Evolutionary conservation across 1,284 basidiomycete species (phyloP), one percentile per base, ranked within the genome.

Genomic region (Agaricales sp.): DNA sequence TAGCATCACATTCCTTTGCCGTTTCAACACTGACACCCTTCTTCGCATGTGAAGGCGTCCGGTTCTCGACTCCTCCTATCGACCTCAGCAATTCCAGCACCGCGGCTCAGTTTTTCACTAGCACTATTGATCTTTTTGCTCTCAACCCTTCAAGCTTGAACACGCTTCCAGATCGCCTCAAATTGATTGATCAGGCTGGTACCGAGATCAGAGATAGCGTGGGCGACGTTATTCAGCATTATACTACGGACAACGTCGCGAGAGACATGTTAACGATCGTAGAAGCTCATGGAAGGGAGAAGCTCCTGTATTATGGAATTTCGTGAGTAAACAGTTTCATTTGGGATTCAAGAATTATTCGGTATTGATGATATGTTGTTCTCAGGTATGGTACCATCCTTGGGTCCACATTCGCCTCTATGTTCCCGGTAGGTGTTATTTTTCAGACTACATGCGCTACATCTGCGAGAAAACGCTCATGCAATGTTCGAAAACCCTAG

Each of bases 251-350:
- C 12, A 51, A 52, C 18, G 60, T 61, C 2, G 60, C 57, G 1
- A 43, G 41, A 19, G 41, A 43, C 20, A 43, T 43, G 41, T 43
- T 43, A 19, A 11, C 8, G 8, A 43, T 43, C 11, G 60, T 65
- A 0, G 55, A 68, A 48, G 70, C 69, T 2, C 65, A 71, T 54
- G 73, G 73, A 1, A 57, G 59, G 48, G 63, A 70, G 13, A 73
- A 73, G 54, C 51, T 78, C 13, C 66, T 67, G 47, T 78, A 75
- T 54, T 77, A 73, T 73, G 75, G 75, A 16, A 69, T 75, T 50
- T 74, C 68, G 69, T 77, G 53, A 53, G 69, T n/a, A n/a, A n/a
- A n/a, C n/a, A n/a, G n/a, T n/a, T 62, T 4, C 2, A 6, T 2
- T n/a, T 11, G 18, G 12, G 23, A 2, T 6, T n/a, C n/a, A n/a